A percentile compares a stretch with the other conserved stretches of the same genome.
Conservation (phyloP, 2,329 filamentous ascomycete species). For the Pseudocercospora musae region DNA sequence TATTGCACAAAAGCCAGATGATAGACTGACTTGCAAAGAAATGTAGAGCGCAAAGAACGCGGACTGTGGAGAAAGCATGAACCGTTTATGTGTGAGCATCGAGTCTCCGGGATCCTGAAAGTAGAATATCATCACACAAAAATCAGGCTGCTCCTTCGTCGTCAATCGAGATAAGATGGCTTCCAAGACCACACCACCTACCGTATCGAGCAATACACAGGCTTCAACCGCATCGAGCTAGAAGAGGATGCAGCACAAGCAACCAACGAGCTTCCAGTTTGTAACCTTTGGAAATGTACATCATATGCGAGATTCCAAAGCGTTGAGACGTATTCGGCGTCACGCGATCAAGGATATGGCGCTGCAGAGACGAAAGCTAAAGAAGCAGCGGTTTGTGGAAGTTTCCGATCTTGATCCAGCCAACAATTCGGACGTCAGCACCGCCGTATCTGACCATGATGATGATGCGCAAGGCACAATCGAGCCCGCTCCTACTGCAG, state of each 20-base stretch:
- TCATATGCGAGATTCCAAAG: conserved; percentile 1
- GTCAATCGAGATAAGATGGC: neutral
- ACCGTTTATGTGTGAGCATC: neutral
- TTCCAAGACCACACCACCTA: neutral
- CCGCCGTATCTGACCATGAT: neutral
- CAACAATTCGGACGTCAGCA: neutral
- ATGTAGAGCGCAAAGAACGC: neutral
- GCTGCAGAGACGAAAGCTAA: conserved; percentile 8
- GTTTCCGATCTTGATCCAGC: neutral
- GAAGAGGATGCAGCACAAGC: neutral
- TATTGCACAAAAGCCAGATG: neutral
- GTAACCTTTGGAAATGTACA: conserved; percentile 5
- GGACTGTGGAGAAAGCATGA: neutral
- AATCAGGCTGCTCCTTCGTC: neutral
- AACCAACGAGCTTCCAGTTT: conserved; percentile 13
- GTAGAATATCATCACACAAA: neutral
- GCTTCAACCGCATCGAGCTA: neutral
- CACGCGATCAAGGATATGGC: conserved; percentile 15
- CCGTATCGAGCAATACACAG: neutral
- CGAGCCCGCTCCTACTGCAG: neutral
- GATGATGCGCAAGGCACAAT: no score
- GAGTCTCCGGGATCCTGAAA: neutral
- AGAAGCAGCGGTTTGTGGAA: conserved; percentile 9
- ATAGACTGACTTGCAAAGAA: neutral
- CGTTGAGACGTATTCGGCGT: conserved; percentile 9